phyloP scores from a whole-genome alignment of 2,329 filamentous ascomycete species.

The Pseudogymnoascus sp. region DNA sequence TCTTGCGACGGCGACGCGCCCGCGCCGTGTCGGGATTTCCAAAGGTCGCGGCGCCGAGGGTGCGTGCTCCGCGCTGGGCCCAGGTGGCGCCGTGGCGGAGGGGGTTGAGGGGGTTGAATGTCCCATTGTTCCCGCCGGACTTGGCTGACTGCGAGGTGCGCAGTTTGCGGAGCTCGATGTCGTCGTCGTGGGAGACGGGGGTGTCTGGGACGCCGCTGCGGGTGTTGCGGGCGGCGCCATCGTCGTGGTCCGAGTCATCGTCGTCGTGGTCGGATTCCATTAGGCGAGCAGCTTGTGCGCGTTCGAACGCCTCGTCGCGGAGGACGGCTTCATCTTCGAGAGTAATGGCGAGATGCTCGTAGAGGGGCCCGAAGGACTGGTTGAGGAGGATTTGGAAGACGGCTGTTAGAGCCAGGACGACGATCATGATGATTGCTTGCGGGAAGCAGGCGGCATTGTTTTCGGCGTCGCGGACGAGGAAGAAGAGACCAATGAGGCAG shows the following conservation, averaged over 20 bases:
- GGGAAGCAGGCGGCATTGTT: conserved; percentile 52
- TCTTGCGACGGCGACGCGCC: conserved; percentile 15
- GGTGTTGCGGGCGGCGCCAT: not conserved
- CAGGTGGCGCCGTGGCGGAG: not conserved
- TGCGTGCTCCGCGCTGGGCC: conserved; percentile 16
- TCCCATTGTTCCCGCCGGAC: conserved; percentile 17
- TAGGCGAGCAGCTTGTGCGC: conserved; percentile 63
- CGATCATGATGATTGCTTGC: conserved; percentile 79
- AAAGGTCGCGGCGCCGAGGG: not conserved
- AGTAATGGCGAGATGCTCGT: conserved; percentile 85
- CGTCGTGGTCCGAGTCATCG: not conserved
- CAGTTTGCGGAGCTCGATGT: conserved; percentile 5
- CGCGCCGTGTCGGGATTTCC: not conserved
- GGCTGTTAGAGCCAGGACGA: conserved; percentile 60
- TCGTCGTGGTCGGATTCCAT: conserved; percentile 49
- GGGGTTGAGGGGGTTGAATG: conserved; percentile 17
- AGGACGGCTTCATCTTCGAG: conserved; percentile 89
- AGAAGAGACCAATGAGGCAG: conserved; percentile 81
- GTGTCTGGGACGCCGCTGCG: not conserved
- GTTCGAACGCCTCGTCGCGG: conserved; percentile 82
- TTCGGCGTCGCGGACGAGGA: conserved; percentile 56
- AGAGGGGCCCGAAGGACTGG: conserved; percentile 71
- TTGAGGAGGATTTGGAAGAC: conserved; percentile 78
- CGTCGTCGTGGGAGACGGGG: not conserved
- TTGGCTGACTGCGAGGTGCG: conserved; percentile 10